Evolutionary conservation across 306 rosid genomes (phyloP), one percentile per base, ranked within the genome.

Genomic region (Mimosa bimucronata): DNA sequence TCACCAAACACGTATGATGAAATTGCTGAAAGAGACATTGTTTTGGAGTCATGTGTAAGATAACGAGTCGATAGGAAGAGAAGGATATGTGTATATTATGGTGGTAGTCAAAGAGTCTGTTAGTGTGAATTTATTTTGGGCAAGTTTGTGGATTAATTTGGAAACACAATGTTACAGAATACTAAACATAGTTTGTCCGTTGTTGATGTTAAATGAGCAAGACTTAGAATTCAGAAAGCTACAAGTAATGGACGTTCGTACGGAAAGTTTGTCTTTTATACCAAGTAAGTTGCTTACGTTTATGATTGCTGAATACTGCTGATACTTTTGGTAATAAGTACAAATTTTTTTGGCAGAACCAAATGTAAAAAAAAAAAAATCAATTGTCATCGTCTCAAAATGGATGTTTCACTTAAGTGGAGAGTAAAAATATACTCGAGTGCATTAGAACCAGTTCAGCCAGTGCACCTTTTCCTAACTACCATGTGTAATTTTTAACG

Each of bases 41-140:
- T 73, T 29, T 1, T 76, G 76, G 87, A 85, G 88, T 88, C 67
- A 48, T 82, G 72, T 82, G 60, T 66, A 91, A 80, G 90, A 53
- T 87, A 84, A 70, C 73, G 30, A 34, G 75, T 31, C 71, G 57
- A 79, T 14, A 9, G 66, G 40, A 76, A 19, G 44, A 70, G 48
- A 73, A 21, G 14, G 61, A 55, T 21, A 21, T 2, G 29, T 2
- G 38, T 29, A 30, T 41, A 31, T 6, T 41, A 31, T 6, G 48
- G 3, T 53, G 2, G 55, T 66, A 21, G 71, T 77, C 71, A 16
- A 66, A 53, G 48, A 73, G 61, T 28, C 13, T 44, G 60, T 3
- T 5, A 13, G 30, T 48, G 34, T 65, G 66, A 45, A 37, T 25
- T 60, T 28, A 13, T 58, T 44, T 72, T 42, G 70, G 71, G 72